A percentile compares a stretch with the other conserved stretches of the same genome.
phyloP scores from a whole-genome alignment of 1,284 basidiomycete genomes.

The Sanghuangporus baumii region DNA sequence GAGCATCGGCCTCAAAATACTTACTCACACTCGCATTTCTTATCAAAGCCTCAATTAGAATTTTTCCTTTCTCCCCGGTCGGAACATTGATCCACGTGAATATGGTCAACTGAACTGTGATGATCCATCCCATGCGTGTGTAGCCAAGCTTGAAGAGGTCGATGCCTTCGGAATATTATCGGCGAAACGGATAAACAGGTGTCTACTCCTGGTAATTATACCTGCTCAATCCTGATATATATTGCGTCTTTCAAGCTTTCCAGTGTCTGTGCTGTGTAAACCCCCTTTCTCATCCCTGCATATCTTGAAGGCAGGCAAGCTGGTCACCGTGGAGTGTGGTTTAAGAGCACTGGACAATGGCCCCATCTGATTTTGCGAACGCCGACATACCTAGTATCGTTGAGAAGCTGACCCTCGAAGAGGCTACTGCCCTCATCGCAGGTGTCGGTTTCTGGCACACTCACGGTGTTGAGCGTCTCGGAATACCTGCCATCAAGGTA shows the following conservation, averaged over 20 bases:
- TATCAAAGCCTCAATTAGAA: neutral
- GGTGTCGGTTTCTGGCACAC: conserved; percentile 79
- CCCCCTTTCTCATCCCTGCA: neutral
- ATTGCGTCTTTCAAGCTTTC: neutral
- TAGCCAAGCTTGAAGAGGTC: neutral
- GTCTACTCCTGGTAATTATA: neutral
- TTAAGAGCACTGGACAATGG: conserved; percentile 34
- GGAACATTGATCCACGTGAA: neutral
- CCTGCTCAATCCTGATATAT: neutral
- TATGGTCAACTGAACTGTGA: neutral
- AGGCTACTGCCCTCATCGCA: conserved; percentile 63
- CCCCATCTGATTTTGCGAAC: conserved; percentile 62
- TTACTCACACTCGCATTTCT: neutral
- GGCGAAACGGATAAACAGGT: neutral
- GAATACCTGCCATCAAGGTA: conserved; percentile 69
- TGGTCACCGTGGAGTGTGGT: neutral
- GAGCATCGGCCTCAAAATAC: too few relatives aligned
- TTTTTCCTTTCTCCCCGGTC: neutral
- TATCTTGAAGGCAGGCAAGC: neutral
- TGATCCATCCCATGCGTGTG: neutral
- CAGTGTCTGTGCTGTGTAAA: neutral
- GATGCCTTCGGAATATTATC: neutral
- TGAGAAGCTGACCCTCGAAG: conserved; percentile 61
- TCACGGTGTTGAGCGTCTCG: conserved; percentile 53
- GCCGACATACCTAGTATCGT: conserved; percentile 56